Base-by-base conservation (phyloP, 202 grass and related monocot species). In the Panicum virgatum region DNA sequence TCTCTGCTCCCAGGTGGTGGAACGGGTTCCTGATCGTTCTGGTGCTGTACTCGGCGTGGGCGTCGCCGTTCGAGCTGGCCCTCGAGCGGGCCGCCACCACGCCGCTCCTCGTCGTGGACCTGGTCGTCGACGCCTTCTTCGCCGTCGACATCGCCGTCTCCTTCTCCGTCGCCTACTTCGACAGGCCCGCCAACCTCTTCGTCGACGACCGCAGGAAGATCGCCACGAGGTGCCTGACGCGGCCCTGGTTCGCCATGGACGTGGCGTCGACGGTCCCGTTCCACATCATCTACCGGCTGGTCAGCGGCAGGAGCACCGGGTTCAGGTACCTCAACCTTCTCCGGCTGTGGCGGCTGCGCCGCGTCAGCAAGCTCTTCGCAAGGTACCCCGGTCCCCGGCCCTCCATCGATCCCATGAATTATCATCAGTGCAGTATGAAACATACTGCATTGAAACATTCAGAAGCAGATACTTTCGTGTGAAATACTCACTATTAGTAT, bases 1-100 rank as follows among this genome's bases (percentile, higher is more conserved):
- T 46, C 8, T 1, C 38, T 22, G 0, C 16, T 50, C 15, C 15
- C 71, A 93, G 91, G 66, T 80, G 75, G 80, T 94, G 92, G 92
- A 72, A 91, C 73, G 69, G 12, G 45, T 82, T 86, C 59, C 88
- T 94, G 61, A 71, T 86, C 51, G 9, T 76, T 46, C 68, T 94
- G 47, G 88, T 94, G 76, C 39, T 88, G 11, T 94, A 89, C 80
- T 84, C 88, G 6, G 92, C 88, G 30, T 94, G 88, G 92, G 68
- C 68, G 11, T 86, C 86, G 27, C 88, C 88, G 45, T 94, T 94
- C 72, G 86, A 84, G 77, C 72, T 90, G 12, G 86, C 83, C 12
- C 66, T 86, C 19, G 75, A 74, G 51, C 72, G 58, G 60, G 53
- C 78, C 45, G 37, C 43, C 66, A 84, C 86, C 6, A 27, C 73